Evolutionary conservation across 2,329 filamentous ascomycete species (phyloP), one percentile per base, ranked within the genome.

Genomic region (Chaetomiaceae sp.): DNA sequence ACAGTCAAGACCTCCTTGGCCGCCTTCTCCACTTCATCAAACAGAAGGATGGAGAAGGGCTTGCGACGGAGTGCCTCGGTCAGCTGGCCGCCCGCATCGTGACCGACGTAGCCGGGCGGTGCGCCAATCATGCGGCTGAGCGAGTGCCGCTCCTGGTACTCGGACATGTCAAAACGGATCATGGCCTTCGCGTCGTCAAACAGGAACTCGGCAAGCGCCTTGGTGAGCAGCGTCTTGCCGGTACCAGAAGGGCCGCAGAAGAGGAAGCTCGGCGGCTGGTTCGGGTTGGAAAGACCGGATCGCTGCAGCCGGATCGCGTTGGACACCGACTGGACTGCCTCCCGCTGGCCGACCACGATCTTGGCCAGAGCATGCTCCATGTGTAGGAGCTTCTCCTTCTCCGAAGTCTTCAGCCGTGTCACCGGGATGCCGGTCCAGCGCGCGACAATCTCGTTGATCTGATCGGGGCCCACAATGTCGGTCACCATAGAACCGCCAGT

Each of bases 81-180:
- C 49, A 99, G 82, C 69, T 99, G 94, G 48, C 94, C 94, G 62
- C 94, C 94, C 29, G 94, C 84, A 66, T 99, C 94, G 68, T 99
- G 92, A 14, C 94, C 94, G 55, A 99, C 91, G 62, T 99, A 99
- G 59, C 94, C 94, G 4, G 94, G 94, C 18, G 94, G 94, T 18
- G 94, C 91, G 68, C 94, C 94, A 63, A 99, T 99, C 90, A 99
- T 96, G 56, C 94, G 85, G 68, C 90, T 95, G 13, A 99, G 81
- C 0, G 92, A 87, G 69, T 99, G 94, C 5, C 92, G 86, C 72
- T 99, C 94, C 71, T 99, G 95, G 71, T 99, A 99, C 72, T 99
- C 94, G 5, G 92, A 97, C 94, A 99, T 99, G 69, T 99, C 94
- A 74, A 99, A 95, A 34, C 94, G 87, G 64, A 99, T 96, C 94